These are phyloP conservation scores for Alternaria sp. DNA, from an alignment of 2,329 filamentous ascomycete species.

Conservation along the genomic window DNA sequence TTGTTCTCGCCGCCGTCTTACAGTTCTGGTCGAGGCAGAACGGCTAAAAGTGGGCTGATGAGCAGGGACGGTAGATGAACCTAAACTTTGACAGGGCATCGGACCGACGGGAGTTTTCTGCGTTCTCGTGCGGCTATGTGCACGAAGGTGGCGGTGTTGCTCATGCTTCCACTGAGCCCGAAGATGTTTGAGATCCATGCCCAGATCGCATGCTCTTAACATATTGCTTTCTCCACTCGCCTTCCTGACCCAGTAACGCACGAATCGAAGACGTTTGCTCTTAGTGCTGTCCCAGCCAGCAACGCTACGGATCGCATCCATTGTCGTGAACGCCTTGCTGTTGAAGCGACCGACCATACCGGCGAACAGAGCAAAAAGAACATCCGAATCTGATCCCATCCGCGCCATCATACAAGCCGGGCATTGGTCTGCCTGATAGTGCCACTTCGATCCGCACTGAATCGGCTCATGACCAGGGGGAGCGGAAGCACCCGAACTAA, in stretches of 20 bases:
- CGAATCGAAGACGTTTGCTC: slow-evolving; percentile 29
- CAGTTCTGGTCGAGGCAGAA: neutral
- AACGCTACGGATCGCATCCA: slow-evolving; percentile 2
- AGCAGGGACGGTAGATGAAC: neutral
- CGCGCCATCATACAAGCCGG: slow-evolving; percentile 40
- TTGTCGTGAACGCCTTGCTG: neutral
- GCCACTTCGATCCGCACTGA: slow-evolving; percentile 21
- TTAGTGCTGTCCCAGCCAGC: slow-evolving; percentile 15
- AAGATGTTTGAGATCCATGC: slow-evolving; percentile 25
- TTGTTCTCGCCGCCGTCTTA: neutral
- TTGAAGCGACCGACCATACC: slow-evolving; percentile 32
- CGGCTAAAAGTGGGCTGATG: neutral
- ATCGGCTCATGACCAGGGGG: slow-evolving; percentile 28
- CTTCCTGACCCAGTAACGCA: slow-evolving; percentile 33
- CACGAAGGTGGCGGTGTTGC: neutral
- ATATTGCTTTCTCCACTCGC: slow-evolving; percentile 14
- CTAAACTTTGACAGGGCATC: neutral
- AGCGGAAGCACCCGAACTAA: slow-evolving; percentile 13
- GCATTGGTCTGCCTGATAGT: slow-evolving; percentile 30
- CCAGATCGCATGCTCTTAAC: slow-evolving; percentile 27
- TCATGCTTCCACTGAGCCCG: slow-evolving; percentile 12
- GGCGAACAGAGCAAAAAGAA: slow-evolving; percentile 33
- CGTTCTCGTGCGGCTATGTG: neutral
- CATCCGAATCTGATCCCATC: slow-evolving; percentile 31
- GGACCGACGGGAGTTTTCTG: neutral